Base-by-base conservation (phyloP, 1,284 basidiomycete genomes). In the Pascua guehoae region DNA sequence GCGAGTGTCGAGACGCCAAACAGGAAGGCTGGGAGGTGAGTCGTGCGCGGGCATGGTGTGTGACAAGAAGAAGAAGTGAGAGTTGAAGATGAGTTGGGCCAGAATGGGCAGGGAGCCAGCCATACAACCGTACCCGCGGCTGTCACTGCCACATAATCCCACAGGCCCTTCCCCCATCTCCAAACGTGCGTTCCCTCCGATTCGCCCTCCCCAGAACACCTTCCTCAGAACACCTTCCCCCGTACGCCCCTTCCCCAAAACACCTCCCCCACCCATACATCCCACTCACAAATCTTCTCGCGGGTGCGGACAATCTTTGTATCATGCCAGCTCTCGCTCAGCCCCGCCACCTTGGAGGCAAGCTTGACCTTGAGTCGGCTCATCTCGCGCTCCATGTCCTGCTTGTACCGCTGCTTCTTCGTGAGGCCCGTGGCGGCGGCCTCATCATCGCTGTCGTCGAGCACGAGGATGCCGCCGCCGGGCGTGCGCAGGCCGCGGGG, bases 251-350 rank as follows among this genome's bases (percentile, higher is more conserved):
- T 36, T 32, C 24, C 24, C 24, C 24, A 32, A 7, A 4, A 32
- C 24, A 7, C 24, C 24, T 7, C 24, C 24, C 24, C 24, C 24
- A 32, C 24, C 24, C 24, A 32, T 4, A 12, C 18, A 46, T 37
- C 4, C 3, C 14, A 73, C 76, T 64, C 47, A 76, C 76, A 70
- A 24, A 79, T 80, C 75, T 94, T 94, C 66, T 93, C 91, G 53
- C 88, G 83, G n/a, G 89, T 92, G 36, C 91, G 83, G 38, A 96
- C 86, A 41, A 92, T 88, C 71, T 94, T 93, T 1, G 91, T 87
- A 37, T 90, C 91, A 65, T 91, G 86, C 93, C 93, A 83, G 43
- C 88, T 86, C 12, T 83, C 80, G 36, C 86, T 80, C 12, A 96
- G 78, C 54, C 82, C 80, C 1, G 88, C 87, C 42, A 94, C 84